These are phyloP conservation scores for Aechmea fasciata DNA, from an alignment of 176 grass and related monocot genomes.

Conservation along the genomic window DNA sequence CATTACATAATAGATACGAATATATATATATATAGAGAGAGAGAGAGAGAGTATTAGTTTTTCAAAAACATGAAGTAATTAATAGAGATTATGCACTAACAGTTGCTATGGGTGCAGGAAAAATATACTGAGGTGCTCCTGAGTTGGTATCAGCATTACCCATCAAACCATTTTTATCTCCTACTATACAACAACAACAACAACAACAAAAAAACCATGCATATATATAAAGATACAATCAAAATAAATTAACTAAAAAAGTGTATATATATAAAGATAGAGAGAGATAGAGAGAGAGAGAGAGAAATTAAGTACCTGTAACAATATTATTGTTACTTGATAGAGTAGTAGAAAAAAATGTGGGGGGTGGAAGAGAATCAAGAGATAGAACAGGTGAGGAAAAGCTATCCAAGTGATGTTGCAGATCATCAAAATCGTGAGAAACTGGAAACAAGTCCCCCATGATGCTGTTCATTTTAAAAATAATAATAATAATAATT, in stretches of 20 bases:
- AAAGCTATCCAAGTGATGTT: slow-evolving; percentile 14
- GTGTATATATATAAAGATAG: neutral
- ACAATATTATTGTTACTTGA: slow-evolving; percentile 17
- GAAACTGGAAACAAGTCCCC: slow-evolving; percentile 11
- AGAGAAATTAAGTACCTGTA: slow-evolving; percentile 3
- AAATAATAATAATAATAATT: neutral
- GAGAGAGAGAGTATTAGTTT: too few relatives aligned
- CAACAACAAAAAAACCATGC: neutral
- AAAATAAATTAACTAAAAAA: too few relatives aligned
- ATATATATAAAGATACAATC: too few relatives aligned
- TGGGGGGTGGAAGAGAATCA: slow-evolving; percentile 14
- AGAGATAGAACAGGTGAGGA: slow-evolving; percentile 20
- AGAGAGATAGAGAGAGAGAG: neutral
- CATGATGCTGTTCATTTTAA: slow-evolving; percentile 7
- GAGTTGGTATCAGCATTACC: neutral
- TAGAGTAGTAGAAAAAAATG: slow-evolving; percentile 9
- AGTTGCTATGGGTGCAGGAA: too few relatives aligned
- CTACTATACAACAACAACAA: neutral
- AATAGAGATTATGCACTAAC: neutral
- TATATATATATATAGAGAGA: too few relatives aligned
- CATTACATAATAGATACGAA: neutral
- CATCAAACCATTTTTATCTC: neutral
- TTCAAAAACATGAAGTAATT: neutral
- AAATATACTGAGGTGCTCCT: neutral
- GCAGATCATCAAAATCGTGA: slow-evolving; percentile 3